Percentiles rank a stretch among this genome's conserved stretches.
phyloP scores from a whole-genome alignment of 1,284 basidiomycete species.

The Amylostereum areolatum region DNA sequence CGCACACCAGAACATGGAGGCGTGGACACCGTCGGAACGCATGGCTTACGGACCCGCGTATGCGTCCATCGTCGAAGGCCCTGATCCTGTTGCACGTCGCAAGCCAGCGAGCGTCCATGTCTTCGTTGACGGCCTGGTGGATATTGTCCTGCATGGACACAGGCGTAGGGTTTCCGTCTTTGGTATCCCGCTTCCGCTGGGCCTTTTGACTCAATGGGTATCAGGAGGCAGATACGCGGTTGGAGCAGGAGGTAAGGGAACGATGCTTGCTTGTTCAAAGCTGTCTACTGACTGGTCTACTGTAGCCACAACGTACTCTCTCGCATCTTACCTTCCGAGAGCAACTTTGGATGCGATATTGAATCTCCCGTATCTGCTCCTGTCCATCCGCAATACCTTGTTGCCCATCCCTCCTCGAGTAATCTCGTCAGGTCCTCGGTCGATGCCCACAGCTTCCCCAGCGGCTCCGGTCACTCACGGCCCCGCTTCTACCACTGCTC shows the following conservation, averaged over 20 bases:
- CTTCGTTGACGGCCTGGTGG: slow-evolving; percentile 53
- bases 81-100: slow-evolving; percentile 32
- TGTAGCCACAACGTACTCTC: slow-evolving; percentile 56
- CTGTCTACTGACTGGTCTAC: slow-evolving; percentile 1
- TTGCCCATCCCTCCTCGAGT: slow-evolving; percentile 42
- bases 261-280: neutral
- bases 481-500: slow-evolving; percentile 7
- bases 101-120: slow-evolving; percentile 47
- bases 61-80: slow-evolving; percentile 39
- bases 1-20: slow-evolving; percentile 47
- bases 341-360: slow-evolving; percentile 59
- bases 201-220: slow-evolving; percentile 43
- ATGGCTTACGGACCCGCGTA: slow-evolving; percentile 64
- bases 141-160: slow-evolving; percentile 49
- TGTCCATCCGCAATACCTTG: slow-evolving; percentile 55
- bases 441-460: slow-evolving; percentile 9
- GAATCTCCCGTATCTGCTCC: slow-evolving; percentile 58
- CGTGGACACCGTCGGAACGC: slow-evolving; percentile 68
- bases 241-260: slow-evolving; percentile 64
- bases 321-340: slow-evolving; percentile 65
- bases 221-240: slow-evolving; percentile 60
- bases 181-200: slow-evolving; percentile 38
- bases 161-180: slow-evolving; percentile 32
- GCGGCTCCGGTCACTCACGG: slow-evolving; percentile 6
- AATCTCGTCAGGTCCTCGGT: too few species aligned